phyloP scores from a whole-genome alignment of 1,284 basidiomycete species.

The Ceratobasidium sp. region DNA sequence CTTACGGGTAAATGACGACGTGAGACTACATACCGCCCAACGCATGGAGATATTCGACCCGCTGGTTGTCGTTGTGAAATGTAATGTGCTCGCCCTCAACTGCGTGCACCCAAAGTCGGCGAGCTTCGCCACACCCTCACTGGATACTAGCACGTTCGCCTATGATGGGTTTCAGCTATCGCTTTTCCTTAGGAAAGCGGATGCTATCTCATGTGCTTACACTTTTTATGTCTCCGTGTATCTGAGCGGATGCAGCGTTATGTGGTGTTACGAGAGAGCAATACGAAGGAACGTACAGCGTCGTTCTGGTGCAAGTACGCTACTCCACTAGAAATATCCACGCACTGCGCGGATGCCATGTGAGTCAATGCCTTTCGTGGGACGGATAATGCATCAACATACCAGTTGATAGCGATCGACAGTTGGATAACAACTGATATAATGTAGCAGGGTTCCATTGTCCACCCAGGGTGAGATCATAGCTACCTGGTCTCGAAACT shows the following conservation, averaged over 20 bases:
- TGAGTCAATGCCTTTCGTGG: too few species aligned
- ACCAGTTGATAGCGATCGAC: too few species aligned
- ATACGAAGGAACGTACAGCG: background rate
- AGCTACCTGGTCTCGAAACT: background rate
- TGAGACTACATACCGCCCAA: too few species aligned
- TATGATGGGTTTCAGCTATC: too few species aligned
- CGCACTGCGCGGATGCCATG: background rate
- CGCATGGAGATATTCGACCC: background rate
- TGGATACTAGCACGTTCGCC: too few species aligned
- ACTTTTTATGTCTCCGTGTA: constrained; percentile 2
- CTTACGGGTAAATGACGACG: too few species aligned
- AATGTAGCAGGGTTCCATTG: too few species aligned
- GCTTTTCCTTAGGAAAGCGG: too few species aligned
- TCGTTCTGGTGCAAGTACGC: background rate
- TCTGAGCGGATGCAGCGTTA: background rate
- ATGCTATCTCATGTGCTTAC: background rate
- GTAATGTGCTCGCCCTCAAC: background rate
- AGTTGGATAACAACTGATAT: too few species aligned
- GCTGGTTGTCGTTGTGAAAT: background rate
- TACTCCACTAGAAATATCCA: background rate
- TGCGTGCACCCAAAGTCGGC: background rate
- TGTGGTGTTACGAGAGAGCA: too few species aligned
- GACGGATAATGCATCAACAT: too few species aligned
- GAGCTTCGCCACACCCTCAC: too few species aligned
- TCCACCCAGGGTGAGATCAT: background rate